A percentile compares a stretch with the other conserved stretches of the same genome.
Evolutionary conservation across 2,329 filamentous ascomycete genomes (phyloP).

Genomic region (Talaromyces piceae): DNA sequence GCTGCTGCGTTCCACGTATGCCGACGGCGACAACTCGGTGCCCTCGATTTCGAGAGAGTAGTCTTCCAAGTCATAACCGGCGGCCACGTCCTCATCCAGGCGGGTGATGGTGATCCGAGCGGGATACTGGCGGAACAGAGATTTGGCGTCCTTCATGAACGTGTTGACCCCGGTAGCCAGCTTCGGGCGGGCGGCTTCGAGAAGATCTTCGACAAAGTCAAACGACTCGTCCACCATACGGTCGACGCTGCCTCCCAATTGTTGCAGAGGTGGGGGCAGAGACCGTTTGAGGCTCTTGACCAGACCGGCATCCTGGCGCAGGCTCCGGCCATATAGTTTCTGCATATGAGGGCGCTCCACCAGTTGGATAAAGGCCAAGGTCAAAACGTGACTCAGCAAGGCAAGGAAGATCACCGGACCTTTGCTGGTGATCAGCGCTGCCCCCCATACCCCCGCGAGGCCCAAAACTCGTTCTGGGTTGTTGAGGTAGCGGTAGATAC

Average conservation of each 20-base stretch:
- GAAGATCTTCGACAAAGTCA: slow-evolving; percentile 82
- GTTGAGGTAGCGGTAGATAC: slow-evolving; percentile 96
- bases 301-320: slow-evolving; percentile 81
- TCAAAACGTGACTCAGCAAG: slow-evolving; percentile 75
- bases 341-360: slow-evolving; percentile 98
- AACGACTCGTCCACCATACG: slow-evolving; percentile 76
- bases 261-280: slow-evolving; percentile 72
- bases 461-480: slow-evolving; percentile 94
- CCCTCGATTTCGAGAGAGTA: slow-evolving; percentile 73
- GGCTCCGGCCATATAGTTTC: slow-evolving; percentile 80
- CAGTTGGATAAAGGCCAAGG: slow-evolving; percentile 79
- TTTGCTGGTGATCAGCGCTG: slow-evolving; percentile 88
- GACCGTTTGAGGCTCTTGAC: slow-evolving; percentile 86
- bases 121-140: slow-evolving; percentile 83
- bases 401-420: slow-evolving; percentile 79
- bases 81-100: slow-evolving; percentile 67
- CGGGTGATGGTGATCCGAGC: slow-evolving; percentile 76
- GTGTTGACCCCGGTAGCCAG: slow-evolving; percentile 78
- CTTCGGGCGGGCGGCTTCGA: slow-evolving; percentile 78
- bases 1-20: slow-evolving; percentile 54
- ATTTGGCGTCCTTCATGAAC: slow-evolving; percentile 79
- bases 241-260: slow-evolving; percentile 80
- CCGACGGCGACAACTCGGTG: slow-evolving; percentile 46
- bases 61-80: slow-evolving; percentile 65
- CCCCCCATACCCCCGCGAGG: slow-evolving; percentile 90